phyloP scores from a whole-genome alignment of 805 yeast species.

The Teunomyces panamensis region DNA sequence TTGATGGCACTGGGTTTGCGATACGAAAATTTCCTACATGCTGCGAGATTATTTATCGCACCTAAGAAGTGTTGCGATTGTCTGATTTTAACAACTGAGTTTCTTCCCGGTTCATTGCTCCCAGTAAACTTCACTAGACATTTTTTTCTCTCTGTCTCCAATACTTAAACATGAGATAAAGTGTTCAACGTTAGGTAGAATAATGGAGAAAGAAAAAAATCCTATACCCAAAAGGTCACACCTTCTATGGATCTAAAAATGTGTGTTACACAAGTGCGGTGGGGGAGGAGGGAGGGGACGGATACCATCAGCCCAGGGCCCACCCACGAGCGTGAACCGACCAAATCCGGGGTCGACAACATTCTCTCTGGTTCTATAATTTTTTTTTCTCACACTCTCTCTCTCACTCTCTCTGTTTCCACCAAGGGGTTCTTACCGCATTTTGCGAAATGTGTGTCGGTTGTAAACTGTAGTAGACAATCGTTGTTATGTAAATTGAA shows the following conservation, averaged over 20 bases:
- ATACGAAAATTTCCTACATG: neutral
- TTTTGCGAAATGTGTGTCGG: no score
- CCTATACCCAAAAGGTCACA: neutral
- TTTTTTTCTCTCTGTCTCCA: no score
- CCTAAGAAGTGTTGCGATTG: neutral
- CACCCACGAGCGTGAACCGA: neutral
- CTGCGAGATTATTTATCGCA: neutral
- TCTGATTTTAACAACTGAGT: neutral
- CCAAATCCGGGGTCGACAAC: conserved; percentile 4
- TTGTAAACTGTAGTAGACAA: no score
- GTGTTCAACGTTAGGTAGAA: no score
- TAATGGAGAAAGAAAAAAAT: no score
- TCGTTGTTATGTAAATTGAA: no score
- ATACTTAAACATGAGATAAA: no score
- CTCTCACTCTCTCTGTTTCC: no score
- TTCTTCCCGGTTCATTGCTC: neutral
- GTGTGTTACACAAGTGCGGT: neutral
- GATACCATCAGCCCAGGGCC: neutral
- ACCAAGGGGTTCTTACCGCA: no score
- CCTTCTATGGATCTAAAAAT: neutral
- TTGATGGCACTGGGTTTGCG: neutral
- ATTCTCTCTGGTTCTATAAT: neutral
- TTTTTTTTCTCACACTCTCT: neutral
- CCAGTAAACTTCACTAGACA: no score
- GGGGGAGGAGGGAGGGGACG: neutral